Evolutionary conservation across 352 stramenopile species (phyloP).

Genomic region (Peronospora tabacina): DNA sequence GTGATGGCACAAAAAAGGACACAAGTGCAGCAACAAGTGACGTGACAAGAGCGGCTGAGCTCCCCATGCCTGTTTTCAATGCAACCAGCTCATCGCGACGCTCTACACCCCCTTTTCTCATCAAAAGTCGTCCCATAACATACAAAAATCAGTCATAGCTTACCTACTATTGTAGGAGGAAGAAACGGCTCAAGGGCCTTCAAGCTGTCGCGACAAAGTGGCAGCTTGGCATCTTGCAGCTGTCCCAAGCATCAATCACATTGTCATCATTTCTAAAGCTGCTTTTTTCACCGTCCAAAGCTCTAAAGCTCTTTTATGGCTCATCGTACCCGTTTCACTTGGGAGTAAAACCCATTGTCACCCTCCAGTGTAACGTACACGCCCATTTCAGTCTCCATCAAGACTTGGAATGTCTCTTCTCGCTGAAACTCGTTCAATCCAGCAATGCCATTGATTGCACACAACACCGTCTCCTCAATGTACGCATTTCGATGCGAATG

Average conservation of each 20-base stretch:
- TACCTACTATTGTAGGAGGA: slow-evolving; percentile 57
- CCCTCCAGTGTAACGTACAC: slow-evolving; percentile 84
- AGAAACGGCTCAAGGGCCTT: slow-evolving; percentile 78
- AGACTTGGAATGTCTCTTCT: slow-evolving; percentile 16
- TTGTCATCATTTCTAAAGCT: slow-evolving; percentile 6
- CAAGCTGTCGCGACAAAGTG: slow-evolving; percentile 59
- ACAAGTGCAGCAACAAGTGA: slow-evolving; percentile 89
- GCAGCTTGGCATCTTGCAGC: slow-evolving; percentile 54
- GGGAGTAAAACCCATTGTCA: slow-evolving; percentile 98
- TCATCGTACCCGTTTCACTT: slow-evolving; percentile 49
- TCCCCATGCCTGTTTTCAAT: slow-evolving; percentile 94
- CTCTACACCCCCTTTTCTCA: slow-evolving; percentile 24
- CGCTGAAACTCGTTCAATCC: slow-evolving; percentile 29
- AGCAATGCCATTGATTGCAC: slow-evolving; percentile 48
- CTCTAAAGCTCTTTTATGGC: not conserved
- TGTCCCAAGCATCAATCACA: slow-evolving; percentile 20
- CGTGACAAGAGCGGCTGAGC: slow-evolving; percentile 91
- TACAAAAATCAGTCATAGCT: not conserved
- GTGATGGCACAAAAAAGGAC: slow-evolving; percentile 65
- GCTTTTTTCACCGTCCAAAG: not conserved
- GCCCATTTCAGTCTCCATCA: slow-evolving; percentile 14
- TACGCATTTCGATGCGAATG: slow-evolving; percentile 74
- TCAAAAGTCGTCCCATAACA: slow-evolving; percentile 1
- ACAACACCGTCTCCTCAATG: slow-evolving; percentile 87
- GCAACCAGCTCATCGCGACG: slow-evolving; percentile 43